Evolutionary conservation across 2,329 filamentous ascomycete species (phyloP).

Genomic region (Chrysosporium keratinophilum): DNA sequence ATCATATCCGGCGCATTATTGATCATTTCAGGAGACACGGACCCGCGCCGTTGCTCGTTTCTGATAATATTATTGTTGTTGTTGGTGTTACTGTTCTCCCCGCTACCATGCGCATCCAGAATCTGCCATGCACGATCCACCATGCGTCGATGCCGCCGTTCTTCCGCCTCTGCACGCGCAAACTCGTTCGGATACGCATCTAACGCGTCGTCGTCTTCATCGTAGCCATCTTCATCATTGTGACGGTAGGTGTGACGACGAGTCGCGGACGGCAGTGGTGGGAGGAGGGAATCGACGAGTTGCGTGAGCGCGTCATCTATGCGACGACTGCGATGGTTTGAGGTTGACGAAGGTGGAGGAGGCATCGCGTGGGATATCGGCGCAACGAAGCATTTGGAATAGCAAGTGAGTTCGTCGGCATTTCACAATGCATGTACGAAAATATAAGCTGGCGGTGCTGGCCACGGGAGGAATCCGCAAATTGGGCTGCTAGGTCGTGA

Average conservation of each 20-base stretch:
- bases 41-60: conserved; percentile 8
- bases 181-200: conserved; percentile 27
- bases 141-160: conserved; percentile 26
- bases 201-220: conserved; percentile 26
- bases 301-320: conserved; percentile 37
- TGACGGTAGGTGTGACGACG: conserved; percentile 17
- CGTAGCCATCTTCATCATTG: background rate
- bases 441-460: too few species aligned
- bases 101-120: conserved; percentile 26
- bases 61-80: conserved; percentile 14
- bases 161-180: conserved; percentile 30
- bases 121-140: conserved; percentile 33
- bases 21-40: conserved; percentile 41
- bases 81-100: background rate
- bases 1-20: conserved; percentile 91
- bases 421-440: background rate
- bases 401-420: background rate
- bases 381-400: conserved; percentile 9
- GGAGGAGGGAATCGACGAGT: conserved; percentile 34
- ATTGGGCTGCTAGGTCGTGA: too few species aligned
- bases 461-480: too few species aligned
- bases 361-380: conserved; percentile 16
- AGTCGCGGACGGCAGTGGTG: conserved; percentile 29
- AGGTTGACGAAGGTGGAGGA: conserved; percentile 24
- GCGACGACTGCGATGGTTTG: conserved; percentile 29